phyloP scores from a whole-genome alignment of 768 basidiomycete species.

The Hypholoma fasciculare region DNA sequence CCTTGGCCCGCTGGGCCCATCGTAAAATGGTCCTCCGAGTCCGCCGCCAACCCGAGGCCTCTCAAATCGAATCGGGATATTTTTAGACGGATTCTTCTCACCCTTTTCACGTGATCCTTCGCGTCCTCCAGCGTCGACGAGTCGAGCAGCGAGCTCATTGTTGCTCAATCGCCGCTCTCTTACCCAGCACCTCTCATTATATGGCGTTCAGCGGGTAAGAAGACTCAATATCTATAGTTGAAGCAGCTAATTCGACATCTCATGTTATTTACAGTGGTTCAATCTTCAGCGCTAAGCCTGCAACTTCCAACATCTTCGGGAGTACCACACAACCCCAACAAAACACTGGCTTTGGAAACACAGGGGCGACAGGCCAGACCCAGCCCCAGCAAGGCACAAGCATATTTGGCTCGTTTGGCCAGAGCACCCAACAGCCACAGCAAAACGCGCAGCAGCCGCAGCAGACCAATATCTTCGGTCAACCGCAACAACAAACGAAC shows the following conservation, averaged over 20 bases:
- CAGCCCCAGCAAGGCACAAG: conserved; percentile 5
- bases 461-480: conserved; percentile 8
- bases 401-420: conserved; percentile 28
- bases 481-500: conserved; percentile 18
- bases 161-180: not conserved
- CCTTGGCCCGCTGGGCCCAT: no score
- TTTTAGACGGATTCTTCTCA: not conserved
- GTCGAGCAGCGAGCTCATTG: not conserved
- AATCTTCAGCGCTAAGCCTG: conserved; percentile 41
- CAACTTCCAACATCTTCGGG: conserved; percentile 33
- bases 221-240: not conserved
- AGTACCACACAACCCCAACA: conserved; percentile 27
- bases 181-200: not conserved
- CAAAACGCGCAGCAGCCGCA: conserved; percentile 16
- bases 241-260: not conserved
- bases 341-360: conserved; percentile 24
- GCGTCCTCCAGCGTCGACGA: conserved; percentile 5
- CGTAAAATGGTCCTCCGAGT: not conserved
- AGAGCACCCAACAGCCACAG: conserved; percentile 19
- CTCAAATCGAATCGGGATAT: not conserved
- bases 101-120: conserved; percentile 9
- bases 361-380: conserved; percentile 8
- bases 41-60: not conserved
- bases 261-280: conserved; percentile 18
- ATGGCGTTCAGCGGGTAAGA: conserved; percentile 24